Percentiles rank a stretch among this genome's conserved stretches.
Evolutionary conservation across 768 basidiomycete species (phyloP).

Genomic region (Cyclocybe cylindracea): DNA sequence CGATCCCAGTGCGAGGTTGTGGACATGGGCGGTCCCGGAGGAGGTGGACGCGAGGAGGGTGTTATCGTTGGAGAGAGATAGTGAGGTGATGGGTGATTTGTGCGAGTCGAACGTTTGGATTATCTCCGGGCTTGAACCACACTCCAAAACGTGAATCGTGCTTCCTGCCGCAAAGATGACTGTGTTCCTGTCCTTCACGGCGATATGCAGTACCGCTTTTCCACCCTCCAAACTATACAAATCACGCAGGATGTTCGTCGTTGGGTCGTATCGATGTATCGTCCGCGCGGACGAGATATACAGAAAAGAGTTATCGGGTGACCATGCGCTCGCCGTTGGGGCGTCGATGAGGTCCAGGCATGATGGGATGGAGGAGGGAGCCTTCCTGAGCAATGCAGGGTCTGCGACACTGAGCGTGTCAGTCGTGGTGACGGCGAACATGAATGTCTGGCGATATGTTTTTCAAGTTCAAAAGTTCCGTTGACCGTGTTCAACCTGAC

Average conservation of each 20-base stretch:
- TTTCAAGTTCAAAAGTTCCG: background rate
- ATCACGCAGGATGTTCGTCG: slow-evolving; percentile 42
- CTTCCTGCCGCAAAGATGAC: slow-evolving; percentile 50
- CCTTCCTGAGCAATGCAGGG: slow-evolving; percentile 44
- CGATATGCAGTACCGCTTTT: slow-evolving; percentile 31
- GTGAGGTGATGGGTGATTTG: slow-evolving; percentile 45
- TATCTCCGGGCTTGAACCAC: slow-evolving; percentile 37
- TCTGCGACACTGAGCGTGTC: slow-evolving; percentile 51
- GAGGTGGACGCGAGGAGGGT: slow-evolving; percentile 61
- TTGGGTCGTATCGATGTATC: slow-evolving; percentile 56
- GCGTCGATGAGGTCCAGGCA: slow-evolving; percentile 34
- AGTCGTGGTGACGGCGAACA: slow-evolving; percentile 58
- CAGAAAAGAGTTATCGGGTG: slow-evolving; percentile 53
- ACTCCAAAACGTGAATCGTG: slow-evolving; percentile 54
- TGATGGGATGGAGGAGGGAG: slow-evolving; percentile 40
- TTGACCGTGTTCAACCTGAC: background rate
- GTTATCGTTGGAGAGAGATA: slow-evolving; percentile 62
- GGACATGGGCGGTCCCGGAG: slow-evolving; percentile 51
- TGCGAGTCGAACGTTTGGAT: slow-evolving; percentile 53
- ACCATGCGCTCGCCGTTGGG: slow-evolving; percentile 52
- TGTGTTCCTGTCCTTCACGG: slow-evolving; percentile 34
- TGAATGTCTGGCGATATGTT: slow-evolving; percentile 18
- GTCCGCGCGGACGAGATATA: slow-evolving; percentile 49
- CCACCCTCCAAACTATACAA: slow-evolving; percentile 36
- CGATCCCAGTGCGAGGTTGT: slow-evolving; percentile 57